Evolutionary conservation across 257 asterid genomes (phyloP), one percentile per base, ranked within the genome.

Genomic region (Solanum sejunctum): DNA sequence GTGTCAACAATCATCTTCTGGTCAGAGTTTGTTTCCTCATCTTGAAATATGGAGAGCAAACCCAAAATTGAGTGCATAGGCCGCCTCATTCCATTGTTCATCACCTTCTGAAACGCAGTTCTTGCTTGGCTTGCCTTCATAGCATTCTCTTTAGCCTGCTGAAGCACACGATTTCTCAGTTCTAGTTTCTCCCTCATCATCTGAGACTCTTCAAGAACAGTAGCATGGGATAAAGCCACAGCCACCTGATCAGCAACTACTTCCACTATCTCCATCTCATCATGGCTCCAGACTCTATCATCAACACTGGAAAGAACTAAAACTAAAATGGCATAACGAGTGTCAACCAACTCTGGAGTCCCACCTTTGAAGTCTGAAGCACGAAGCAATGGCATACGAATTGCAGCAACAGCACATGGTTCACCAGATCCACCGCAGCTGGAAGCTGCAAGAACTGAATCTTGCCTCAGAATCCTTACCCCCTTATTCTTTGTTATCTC

Each of bases 191-290:
- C 88, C 55, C 91, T 87, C 92, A 90, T 90, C 15, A 54, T 72
- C 81, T 79, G 89, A 49, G 92, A 88, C 86, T 90, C 92, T 86
- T 90, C 92, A 11, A 90, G 92, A 78, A 90, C 91, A 32, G 91
- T 85, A 58, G 92, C 92, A 85, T 90, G 91, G 57, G 91, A 90
- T 39, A 90, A 79, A 56, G 91, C 92, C 83, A 90, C 91, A 15
- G 92, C 92, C 84, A 90, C 92, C 84, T 90, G 92, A 87, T 90
- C 92, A 86, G 92, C 92, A 60, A 90, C 92, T 36, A 90, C 92
- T 88, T 88, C 92, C 54, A 90, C 92, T 85, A 90, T 90, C 79
- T 90, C 90, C 91, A 88, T 85, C 87, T 88, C 92, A 60, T 72
- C 85, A 67, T 85, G 52, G 83, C 88, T 80, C 92, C 91, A 88